Evolutionary conservation across 2,329 filamentous ascomycete species (phyloP).

Genomic region (Teratosphaeria viscida): DNA sequence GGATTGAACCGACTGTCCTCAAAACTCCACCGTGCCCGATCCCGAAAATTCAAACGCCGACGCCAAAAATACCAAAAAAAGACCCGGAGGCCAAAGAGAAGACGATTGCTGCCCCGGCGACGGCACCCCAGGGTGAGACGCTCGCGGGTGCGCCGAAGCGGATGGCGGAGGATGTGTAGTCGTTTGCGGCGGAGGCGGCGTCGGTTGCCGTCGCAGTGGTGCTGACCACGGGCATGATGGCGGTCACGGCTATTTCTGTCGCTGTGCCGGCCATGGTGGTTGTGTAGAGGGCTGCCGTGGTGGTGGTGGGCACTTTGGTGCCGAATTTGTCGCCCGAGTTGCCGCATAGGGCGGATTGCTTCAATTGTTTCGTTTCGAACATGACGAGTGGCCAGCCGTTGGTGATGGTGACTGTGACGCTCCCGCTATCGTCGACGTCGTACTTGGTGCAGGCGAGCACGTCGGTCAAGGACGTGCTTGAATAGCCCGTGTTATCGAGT

Average conservation of each 20-base stretch:
- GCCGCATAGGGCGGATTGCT: conserved; percentile 18
- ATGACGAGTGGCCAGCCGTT: conserved; percentile 25
- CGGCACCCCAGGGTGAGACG: not conserved
- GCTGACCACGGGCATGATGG: not conserved
- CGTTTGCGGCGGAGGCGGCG: not conserved
- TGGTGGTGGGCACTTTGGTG: not conserved
- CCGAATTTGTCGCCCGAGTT: conserved; percentile 1
- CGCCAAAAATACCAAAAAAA: not conserved
- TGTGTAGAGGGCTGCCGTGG: conserved; percentile 1
- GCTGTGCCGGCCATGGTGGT: not conserved
- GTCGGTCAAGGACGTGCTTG: conserved; percentile 20
- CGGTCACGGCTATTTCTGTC: not conserved
- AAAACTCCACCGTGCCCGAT: not conserved
- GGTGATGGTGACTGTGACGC: conserved; percentile 22
- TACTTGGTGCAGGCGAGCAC: conserved; percentile 25
- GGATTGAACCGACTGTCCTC: not conserved
- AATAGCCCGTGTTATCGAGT: conserved; percentile 26
- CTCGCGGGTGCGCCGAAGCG: not conserved
- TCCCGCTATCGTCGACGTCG: conserved; percentile 15
- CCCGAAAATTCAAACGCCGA: not conserved
- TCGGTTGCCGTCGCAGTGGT: not conserved
- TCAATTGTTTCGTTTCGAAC: conserved; percentile 17
- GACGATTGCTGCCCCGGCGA: not conserved
- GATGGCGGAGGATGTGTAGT: not conserved
- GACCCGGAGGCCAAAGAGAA: not conserved